Evolutionary conservation across 228 moss, liverwort and hornwort species (phyloP), one percentile per base, ranked within the genome.

Genomic region (Sphagnum fallax): DNA sequence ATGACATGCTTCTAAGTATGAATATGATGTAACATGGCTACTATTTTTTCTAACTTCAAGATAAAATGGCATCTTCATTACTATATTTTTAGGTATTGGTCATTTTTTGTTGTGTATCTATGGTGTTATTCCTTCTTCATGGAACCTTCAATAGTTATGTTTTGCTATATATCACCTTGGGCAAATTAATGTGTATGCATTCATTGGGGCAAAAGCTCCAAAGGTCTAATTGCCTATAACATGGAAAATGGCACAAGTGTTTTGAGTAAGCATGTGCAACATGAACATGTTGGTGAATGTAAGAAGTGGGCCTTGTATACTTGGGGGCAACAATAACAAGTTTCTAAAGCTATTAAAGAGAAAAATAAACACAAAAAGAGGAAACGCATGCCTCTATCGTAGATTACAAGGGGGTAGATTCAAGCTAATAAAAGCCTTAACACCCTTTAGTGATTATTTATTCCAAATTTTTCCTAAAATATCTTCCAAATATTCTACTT

Each of bases 91-190:
- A 32, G 1, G 32, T 32, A 32, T 32, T 32, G 32, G 32, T 32
- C 32, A 32, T 0, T 32, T 32, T 32, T 32, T 0, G 32, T 32
- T 32, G 32, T 32, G 32, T 1, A 32, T 32, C 32, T 1, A 32
- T 32, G 32, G 32, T 32, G 32, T 32, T 32, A 32, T 32, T 32
- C 32, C 32, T 32, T 1, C 32, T 32, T 1, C 32, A 32, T 32
- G 1, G 6, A 85, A 85, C 66, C 82, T 82, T 66, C 82, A 85
- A 77, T 79, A 79, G 4, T 79, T 85, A 79, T 74, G 85, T 60
- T 85, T 79, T 67, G 82, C 82, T 14, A 74, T 85, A 69, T 85
- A 82, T 63, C 85, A 85, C 65, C 82, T 82, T 50, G 78, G 79
- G 73, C 74, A 77, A 75, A 82, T 79, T 72, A 82, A 85, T 71